A percentile compares a stretch with the other conserved stretches of the same genome.
These are phyloP conservation scores for Psidium friedrichsthalianum DNA, from an alignment of 345 rosid species.

Conservation along the genomic window DNA sequence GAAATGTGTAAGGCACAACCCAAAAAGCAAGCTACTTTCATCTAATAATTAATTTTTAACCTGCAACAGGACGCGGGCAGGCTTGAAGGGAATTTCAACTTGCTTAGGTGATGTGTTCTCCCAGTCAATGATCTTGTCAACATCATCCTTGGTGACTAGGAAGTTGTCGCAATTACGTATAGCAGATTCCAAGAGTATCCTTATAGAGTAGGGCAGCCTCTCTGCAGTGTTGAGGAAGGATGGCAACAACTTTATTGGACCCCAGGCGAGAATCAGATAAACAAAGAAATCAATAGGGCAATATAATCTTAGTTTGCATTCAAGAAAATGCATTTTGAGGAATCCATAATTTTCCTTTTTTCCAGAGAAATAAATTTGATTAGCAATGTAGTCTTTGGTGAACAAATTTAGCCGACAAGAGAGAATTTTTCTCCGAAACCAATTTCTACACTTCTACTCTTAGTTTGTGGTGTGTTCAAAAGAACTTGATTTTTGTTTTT, in stretches of 20 bases:
- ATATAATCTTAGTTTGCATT: neutral
- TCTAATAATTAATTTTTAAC: slow-evolving; percentile 9
- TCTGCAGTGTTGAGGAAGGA: slow-evolving; percentile 17
- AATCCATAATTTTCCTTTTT: neutral
- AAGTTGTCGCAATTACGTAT: slow-evolving; percentile 77
- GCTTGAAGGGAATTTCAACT: slow-evolving; percentile 91
- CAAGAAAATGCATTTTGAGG: neutral
- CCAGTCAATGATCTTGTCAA: slow-evolving; percentile 82
- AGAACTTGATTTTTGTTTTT: neutral
- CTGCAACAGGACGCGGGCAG: slow-evolving; percentile 80
- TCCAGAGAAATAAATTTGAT: neutral
- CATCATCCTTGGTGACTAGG: slow-evolving; percentile 73
- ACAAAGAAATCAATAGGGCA: neutral
- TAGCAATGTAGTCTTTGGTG: neutral
- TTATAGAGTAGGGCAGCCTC: slow-evolving; percentile 60
- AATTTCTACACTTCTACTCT: neutral
- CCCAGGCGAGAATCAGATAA: neutral
- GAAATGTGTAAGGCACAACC: neutral
- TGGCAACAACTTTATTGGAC: neutral
- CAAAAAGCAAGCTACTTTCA: neutral
- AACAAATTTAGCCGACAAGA: neutral
- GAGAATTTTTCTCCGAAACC: neutral
- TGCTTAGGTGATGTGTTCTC: slow-evolving; percentile 47
- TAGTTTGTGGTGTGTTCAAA: neutral
- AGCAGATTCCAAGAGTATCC: slow-evolving; percentile 80